A percentile compares a stretch with the other conserved stretches of the same genome.
phyloP scores from a whole-genome alignment of 2,329 filamentous ascomycete species.

The Neofusicoccum ribis region DNA sequence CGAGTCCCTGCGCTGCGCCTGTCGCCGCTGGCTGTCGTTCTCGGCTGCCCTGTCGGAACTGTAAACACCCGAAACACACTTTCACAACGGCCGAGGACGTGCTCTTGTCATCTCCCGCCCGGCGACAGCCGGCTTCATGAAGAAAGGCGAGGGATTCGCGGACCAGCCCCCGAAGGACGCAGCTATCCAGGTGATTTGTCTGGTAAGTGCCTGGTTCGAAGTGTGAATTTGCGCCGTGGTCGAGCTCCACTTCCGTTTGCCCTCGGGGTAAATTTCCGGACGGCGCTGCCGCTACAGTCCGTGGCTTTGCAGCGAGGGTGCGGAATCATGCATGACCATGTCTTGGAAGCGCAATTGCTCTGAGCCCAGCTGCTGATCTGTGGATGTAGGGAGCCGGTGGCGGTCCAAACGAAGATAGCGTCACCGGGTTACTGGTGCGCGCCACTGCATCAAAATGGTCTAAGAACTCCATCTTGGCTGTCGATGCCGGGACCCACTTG shows the following conservation, averaged over 20 bases:
- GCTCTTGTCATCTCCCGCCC: constrained; percentile 5
- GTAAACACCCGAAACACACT: constrained; percentile 2
- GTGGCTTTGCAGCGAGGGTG: not conserved
- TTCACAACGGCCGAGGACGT: not conserved
- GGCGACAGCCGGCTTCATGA: constrained; percentile 38
- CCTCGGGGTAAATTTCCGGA: not conserved
- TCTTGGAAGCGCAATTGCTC: not conserved
- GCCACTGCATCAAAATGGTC: constrained; percentile 77
- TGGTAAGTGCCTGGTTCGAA: constrained; percentile 35
- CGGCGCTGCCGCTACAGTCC: not conserved
- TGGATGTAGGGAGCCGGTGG: constrained; percentile 74
- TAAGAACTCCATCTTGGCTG: constrained; percentile 80
- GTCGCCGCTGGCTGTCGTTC: too few species aligned
- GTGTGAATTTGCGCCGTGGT: not conserved
- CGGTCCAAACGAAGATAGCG: constrained; percentile 85
- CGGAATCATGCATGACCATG: constrained; percentile 6
- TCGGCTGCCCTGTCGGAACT: not conserved
- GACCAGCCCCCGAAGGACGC: constrained; percentile 38
- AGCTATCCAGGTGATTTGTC: constrained; percentile 51
- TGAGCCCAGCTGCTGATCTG: constrained; percentile 17
- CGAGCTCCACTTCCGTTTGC: not conserved
- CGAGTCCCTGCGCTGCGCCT: not conserved
- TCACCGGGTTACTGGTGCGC: constrained; percentile 85
- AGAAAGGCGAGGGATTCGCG: constrained; percentile 37
- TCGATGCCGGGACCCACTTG: constrained; percentile 90